A percentile compares a stretch with the other conserved stretches of the same genome.
These are phyloP conservation scores for Drechslerella stenobrocha DNA, from an alignment of 2,329 filamentous ascomycete species.

Conservation along the genomic window DNA sequence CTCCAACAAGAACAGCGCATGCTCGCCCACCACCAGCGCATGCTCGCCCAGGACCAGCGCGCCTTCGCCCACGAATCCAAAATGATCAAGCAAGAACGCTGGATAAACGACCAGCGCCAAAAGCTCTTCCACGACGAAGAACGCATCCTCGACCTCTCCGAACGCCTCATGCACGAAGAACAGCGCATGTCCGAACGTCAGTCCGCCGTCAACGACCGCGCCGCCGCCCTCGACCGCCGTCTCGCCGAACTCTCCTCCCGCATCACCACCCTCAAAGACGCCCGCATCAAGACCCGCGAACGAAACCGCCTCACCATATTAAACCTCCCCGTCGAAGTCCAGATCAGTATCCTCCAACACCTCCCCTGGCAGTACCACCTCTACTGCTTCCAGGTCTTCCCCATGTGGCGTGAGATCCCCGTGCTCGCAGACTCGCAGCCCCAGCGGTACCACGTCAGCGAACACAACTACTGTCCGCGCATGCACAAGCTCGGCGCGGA, in stretches of 20 bases:
- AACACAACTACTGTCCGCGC: slow-evolving; percentile 39
- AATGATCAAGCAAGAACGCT: slow-evolving; percentile 36
- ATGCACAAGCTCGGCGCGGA: slow-evolving; percentile 34
- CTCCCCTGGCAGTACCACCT: slow-evolving; percentile 41
- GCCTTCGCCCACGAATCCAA: slow-evolving; percentile 35
- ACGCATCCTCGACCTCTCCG: slow-evolving; percentile 24
- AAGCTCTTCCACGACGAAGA: slow-evolving; percentile 40
- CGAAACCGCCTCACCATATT: slow-evolving; percentile 34
- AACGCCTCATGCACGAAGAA: slow-evolving; percentile 27
- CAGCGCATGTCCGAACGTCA: slow-evolving; percentile 20
- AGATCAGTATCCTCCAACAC: slow-evolving; percentile 26
- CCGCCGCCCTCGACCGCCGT: slow-evolving; percentile 24
- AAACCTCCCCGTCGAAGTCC: slow-evolving; percentile 35
- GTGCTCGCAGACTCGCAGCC: slow-evolving; percentile 24
- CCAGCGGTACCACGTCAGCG: slow-evolving; percentile 21
- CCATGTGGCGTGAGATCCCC: slow-evolving; percentile 28
- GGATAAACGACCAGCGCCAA: slow-evolving; percentile 40
- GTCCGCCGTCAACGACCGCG: slow-evolving; percentile 22
- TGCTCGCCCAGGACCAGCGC: slow-evolving; percentile 29
- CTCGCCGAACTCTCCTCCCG: slow-evolving; percentile 23
- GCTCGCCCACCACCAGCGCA: slow-evolving; percentile 36
- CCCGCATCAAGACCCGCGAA: slow-evolving; percentile 21
- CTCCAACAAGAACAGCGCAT: slow-evolving; percentile 40
- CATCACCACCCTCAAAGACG: slow-evolving; percentile 18
- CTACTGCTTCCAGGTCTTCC: slow-evolving; percentile 40